Evolutionary conservation across 2,329 filamentous ascomycete species (phyloP).

Genomic region (Neopestalotiopsis rosae): DNA sequence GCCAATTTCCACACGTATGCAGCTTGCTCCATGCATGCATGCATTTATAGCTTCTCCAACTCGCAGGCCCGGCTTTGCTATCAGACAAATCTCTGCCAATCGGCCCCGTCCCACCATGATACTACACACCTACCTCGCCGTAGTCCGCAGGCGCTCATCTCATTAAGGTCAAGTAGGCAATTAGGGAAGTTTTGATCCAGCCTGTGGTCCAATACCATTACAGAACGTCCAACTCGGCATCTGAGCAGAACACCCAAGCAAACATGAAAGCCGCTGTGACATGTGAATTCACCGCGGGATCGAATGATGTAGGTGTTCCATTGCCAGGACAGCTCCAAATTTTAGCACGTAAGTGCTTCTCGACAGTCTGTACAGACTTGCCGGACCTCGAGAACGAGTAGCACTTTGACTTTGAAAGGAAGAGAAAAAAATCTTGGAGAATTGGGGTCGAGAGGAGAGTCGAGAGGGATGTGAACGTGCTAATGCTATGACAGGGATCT

Average conservation of each 20-base stretch:
- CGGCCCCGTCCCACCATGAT: constrained; percentile 5
- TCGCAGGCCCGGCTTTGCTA: constrained; percentile 1
- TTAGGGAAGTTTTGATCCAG: neutral
- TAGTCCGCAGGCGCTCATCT: neutral
- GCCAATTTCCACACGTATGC: constrained; percentile 4
- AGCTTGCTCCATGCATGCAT: constrained; percentile 6
- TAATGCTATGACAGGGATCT: neutral
- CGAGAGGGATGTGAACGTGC: neutral
- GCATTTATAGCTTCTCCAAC: constrained; percentile 4
- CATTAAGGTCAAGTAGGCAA: neutral
- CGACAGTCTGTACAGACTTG: neutral
- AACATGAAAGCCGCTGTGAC: neutral
- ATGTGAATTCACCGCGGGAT: neutral
- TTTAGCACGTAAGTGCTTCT: neutral
- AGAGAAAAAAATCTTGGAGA: neutral
- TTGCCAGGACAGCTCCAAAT: neutral
- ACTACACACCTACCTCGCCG: neutral
- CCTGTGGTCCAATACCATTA: neutral
- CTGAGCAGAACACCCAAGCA: neutral
- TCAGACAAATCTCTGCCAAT: constrained; percentile 11
- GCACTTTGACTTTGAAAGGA: neutral
- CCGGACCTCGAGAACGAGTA: neutral
- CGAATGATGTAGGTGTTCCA: neutral
- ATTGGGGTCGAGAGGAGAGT: neutral
- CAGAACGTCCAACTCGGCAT: neutral